Evolutionary conservation across 2,329 filamentous ascomycete species (phyloP), one percentile per base, ranked within the genome.

Genomic region (Cladosporium colombiae): DNA sequence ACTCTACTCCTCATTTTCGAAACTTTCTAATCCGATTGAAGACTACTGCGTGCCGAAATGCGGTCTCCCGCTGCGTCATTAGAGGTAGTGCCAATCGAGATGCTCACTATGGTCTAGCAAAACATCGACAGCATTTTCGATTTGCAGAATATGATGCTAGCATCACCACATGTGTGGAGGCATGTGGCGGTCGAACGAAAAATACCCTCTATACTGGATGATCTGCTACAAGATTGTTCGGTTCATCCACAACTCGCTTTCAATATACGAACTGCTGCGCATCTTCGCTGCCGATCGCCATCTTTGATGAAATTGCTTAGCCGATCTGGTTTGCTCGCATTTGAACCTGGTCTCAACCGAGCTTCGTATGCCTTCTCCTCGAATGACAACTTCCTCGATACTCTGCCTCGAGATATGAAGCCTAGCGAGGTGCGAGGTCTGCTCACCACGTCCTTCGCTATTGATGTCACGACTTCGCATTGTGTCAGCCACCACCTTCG

Each of bases 151-250:
- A 1, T 59, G 33, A 59, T 59, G 56, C 56, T 44, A 46, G 35
- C 56, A 59, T 59, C 56, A 59, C 33, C 56, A 23, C 56, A 37
- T 58, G 56, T 58, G 25, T 58, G 56, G 56, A 31, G 33, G 18
- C 56, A 58, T 58, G 18, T 58, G 40, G 56, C 56, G 5, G n/a
- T 58, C 29, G 56, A 58, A 40, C 56, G 31, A 58, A 31, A 58
- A 7, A 23, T 40, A 37, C 33, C 56, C 33, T 58, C 56, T 37
- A 40, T 40, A 58, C 33, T 58, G 56, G 18, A 58, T 14, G 56
- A 58, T 58, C 29, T 58, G 56, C 56, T 58, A 58, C 29, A n/a
- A 3, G 33, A 40, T 13, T 7, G 2, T 21, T 58, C 56, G 23
- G 29, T 58, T 58, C 56, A 58, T 33, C 31, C 56, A 58, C 56